Evolutionary conservation across 1,284 basidiomycete genomes (phyloP), one percentile per base, ranked within the genome.

Genomic region (Rhodofomes roseus): DNA sequence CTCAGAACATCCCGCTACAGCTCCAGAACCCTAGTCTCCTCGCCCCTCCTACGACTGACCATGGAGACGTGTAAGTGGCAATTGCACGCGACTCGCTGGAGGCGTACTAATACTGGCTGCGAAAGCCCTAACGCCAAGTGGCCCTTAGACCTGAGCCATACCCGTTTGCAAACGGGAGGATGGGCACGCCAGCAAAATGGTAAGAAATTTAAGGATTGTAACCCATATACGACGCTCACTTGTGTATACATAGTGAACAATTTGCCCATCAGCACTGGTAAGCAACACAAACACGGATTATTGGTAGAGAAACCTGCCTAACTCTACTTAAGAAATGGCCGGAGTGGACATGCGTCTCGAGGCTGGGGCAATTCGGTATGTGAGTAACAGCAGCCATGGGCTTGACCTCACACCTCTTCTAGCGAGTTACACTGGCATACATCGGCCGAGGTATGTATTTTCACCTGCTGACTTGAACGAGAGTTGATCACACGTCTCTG

Each of bases 401-500:
- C 9, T 20, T 23, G 14, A 22, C 48, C 22, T 14, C 12, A 34
- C 16, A 23, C 34, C 29, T 20, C 29, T 23, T 48, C 20, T 58
- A 86, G 87, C 20, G 88, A 92, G 69, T 77, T 90, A 29, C 89
- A 90, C 67, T 90, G 89, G 88, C 88, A 92, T 69, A 82, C 78
- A 58, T 84, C 82, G 3, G 76, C 82, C 31, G 89, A 91, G 76
- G 84, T 84, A 70, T 57, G 72, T 63, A 6, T 39, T 22, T n/a
- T n/a, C n/a, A n/a, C n/a, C n/a, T n/a, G n/a, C n/a, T n/a, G n/a
- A n/a, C n/a, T n/a, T n/a, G n/a, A n/a, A n/a, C n/a, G n/a, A n/a
- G n/a, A n/a, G n/a, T n/a, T n/a, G n/a, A n/a, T n/a, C n/a, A n/a
- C n/a, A n/a, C n/a, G n/a, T 34, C 31, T 40, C 25, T 29, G 9